These are phyloP conservation scores for Echeveria elegans DNA, from an alignment of 164 flowering plant genomes.

Conservation along the genomic window DNA sequence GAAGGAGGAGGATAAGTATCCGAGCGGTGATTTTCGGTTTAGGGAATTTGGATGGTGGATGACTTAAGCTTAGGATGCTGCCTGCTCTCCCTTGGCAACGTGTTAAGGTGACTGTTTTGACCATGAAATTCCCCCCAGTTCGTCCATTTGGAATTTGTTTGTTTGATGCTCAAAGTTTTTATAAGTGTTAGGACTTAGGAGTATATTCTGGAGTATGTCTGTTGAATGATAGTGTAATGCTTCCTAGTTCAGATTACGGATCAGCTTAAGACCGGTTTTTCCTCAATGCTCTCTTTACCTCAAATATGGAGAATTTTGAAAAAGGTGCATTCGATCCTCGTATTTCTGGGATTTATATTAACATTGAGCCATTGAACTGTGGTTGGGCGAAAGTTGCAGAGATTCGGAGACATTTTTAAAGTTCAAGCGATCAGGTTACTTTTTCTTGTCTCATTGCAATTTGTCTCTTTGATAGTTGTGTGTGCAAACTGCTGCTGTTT, in stretches of 20 bases:
- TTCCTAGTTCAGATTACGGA: constrained; percentile 61
- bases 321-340: constrained; percentile 97
- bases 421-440: constrained; percentile 92
- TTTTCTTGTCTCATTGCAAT: neutral
- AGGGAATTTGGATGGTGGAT: constrained; percentile 43
- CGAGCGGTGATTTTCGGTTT: constrained; percentile 62
- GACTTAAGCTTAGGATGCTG: constrained; percentile 56
- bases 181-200: no score
- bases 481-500: neutral
- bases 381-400: constrained; percentile 98
- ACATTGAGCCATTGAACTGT: constrained; percentile 67
- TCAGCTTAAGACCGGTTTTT: constrained; percentile 74
- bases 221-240: no score
- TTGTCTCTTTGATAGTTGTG: neutral
- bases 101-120: constrained; percentile 66
- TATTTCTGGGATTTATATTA: constrained; percentile 75
- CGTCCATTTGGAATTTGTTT: neutral
- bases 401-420: constrained; percentile 70
- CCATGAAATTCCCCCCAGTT: constrained; percentile 80
- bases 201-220: no score
- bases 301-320: constrained; percentile 80
- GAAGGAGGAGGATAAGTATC: constrained; percentile 32
- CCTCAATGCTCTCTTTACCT: constrained; percentile 74
- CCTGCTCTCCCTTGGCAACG: constrained; percentile 84
- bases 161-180: neutral